Evolutionary conservation across 352 stramenopile genomes (phyloP).

Genomic region (Phytophthora idaei): DNA sequence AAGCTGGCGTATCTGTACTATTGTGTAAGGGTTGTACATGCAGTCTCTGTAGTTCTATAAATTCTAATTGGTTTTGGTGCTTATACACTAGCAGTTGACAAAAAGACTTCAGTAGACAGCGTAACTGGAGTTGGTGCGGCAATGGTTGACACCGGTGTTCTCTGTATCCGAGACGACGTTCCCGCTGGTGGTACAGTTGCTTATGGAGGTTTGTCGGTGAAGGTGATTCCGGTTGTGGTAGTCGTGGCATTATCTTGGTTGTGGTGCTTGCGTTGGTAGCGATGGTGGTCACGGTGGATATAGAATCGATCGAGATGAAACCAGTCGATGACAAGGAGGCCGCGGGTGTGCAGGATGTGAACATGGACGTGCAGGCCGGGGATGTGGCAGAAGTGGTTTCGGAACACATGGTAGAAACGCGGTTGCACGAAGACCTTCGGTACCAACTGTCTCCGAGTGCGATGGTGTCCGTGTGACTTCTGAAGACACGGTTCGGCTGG

Average conservation of each 20-base stretch:
- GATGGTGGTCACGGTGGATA: not conserved
- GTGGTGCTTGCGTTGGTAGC: not conserved
- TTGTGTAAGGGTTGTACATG: too few relatives aligned
- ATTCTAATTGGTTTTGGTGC: too few relatives aligned
- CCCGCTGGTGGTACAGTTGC: not conserved
- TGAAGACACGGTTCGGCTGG: not conserved
- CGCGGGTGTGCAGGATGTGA: not conserved
- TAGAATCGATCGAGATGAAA: not conserved
- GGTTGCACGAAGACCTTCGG: not conserved
- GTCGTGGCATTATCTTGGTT: too few relatives aligned
- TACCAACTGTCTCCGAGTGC: not conserved
- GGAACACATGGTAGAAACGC: not conserved
- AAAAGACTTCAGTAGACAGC: too few relatives aligned
- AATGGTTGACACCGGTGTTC: too few relatives aligned
- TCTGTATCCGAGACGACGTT: not conserved
- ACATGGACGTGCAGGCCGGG: not conserved
- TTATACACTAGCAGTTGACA: too few relatives aligned
- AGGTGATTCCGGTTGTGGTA: not conserved
- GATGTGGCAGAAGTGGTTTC: not conserved
- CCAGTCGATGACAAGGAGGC: too few relatives aligned
- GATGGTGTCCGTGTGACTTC: not conserved
- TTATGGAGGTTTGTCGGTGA: too few relatives aligned
- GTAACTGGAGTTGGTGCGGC: too few relatives aligned
- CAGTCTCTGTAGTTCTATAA: too few relatives aligned
- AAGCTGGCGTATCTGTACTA: too few relatives aligned